Evolutionary conservation across 129 eudicot genomes (phyloP).

Genomic region (Daucus carota): DNA sequence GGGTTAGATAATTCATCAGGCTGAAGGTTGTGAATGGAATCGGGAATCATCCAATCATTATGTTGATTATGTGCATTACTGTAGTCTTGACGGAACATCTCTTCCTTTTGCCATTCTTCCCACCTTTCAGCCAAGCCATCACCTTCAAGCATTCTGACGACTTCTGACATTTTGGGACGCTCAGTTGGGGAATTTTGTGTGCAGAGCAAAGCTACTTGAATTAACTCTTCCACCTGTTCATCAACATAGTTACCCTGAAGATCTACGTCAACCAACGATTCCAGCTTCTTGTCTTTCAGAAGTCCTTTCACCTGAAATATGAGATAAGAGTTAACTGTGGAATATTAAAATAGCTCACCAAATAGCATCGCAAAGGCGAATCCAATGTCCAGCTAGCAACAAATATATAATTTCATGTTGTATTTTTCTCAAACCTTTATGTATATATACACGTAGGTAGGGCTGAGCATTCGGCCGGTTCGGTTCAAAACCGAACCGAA

Average conservation of each 20-base stretch:
- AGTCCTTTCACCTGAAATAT: slow-evolving; percentile 51
- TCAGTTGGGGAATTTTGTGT: slow-evolving; percentile 43
- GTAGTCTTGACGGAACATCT: slow-evolving; percentile 43
- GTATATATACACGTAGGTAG: not conserved
- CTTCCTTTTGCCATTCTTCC: slow-evolving; percentile 65
- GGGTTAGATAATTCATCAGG: slow-evolving; percentile 57
- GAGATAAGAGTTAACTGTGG: not conserved
- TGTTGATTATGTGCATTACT: slow-evolving; percentile 25
- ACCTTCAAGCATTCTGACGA: slow-evolving; percentile 59
- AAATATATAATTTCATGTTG: not conserved
- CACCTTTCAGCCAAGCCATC: slow-evolving; percentile 66
- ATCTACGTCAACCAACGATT: slow-evolving; percentile 50
- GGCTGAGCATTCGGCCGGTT: too few relatives aligned
- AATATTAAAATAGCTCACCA: not conserved
- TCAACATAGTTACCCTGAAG: slow-evolving; percentile 41
- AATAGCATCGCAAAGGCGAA: not conserved
- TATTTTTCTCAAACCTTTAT: not conserved
- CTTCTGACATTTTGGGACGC: slow-evolving; percentile 59
- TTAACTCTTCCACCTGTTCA: slow-evolving; percentile 51
- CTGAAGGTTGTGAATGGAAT: slow-evolving; percentile 43
- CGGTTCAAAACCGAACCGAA: too few relatives aligned
- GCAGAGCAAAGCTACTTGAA: slow-evolving; percentile 53
- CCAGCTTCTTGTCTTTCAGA: slow-evolving; percentile 42
- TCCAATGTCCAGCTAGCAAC: not conserved
- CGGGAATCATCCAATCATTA: slow-evolving; percentile 39